Evolutionary conservation across 345 rosid genomes (phyloP).

Genomic region (Passiflora organensis): DNA sequence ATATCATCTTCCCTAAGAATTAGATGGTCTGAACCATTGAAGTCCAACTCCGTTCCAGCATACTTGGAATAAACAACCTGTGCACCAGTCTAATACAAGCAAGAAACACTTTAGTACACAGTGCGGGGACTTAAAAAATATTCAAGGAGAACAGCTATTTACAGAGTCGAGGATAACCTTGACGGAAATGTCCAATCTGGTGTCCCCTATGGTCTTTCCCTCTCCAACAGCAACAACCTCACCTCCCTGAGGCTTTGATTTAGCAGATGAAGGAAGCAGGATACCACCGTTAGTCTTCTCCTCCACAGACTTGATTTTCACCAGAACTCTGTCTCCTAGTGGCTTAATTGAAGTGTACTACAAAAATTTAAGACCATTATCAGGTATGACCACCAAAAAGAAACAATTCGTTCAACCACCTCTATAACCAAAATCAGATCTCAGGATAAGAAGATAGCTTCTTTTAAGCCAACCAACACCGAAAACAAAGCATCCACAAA

Average conservation of each 20-base stretch:
- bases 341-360: slow-evolving; percentile 84
- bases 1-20: slow-evolving; percentile 92
- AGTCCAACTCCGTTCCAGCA: slow-evolving; percentile 85
- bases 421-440: not conserved
- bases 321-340: slow-evolving; percentile 83
- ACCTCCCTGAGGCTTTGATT: slow-evolving; percentile 83
- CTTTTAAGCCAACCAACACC: not conserved
- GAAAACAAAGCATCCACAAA: too few relatives aligned
- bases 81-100: slow-evolving; percentile 58
- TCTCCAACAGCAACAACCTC: slow-evolving; percentile 92
- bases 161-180: slow-evolving; percentile 37
- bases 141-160: not conserved
- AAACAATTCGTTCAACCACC: not conserved
- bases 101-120: not conserved
- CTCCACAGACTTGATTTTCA: slow-evolving; percentile 75
- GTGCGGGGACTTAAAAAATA: too few relatives aligned
- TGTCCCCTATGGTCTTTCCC: slow-evolving; percentile 66
- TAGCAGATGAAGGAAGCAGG: slow-evolving; percentile 77
- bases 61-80: slow-evolving; percentile 82
- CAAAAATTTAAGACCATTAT: not conserved
- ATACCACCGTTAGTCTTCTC: slow-evolving; percentile 86
- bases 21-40: slow-evolving; percentile 73
- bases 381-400: not conserved
- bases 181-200: slow-evolving; percentile 45
- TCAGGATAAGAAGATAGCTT: not conserved